phyloP scores from a whole-genome alignment of 495 filamentous ascomycete species.

The Venustampulla echinocandica region DNA sequence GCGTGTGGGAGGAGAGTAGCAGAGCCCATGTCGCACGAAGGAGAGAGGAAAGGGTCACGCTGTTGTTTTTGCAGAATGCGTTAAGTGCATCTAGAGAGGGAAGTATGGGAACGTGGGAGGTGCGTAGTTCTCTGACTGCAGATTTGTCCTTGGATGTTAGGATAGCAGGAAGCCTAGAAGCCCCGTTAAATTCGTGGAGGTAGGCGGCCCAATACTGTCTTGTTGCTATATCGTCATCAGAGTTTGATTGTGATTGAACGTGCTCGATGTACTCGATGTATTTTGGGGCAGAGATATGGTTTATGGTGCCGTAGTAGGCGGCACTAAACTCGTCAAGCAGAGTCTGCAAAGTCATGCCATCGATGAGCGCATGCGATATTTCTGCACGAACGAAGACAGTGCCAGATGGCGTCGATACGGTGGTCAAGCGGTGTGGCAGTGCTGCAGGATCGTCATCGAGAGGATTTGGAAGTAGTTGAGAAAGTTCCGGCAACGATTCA shows the following conservation, averaged over 20 bases:
- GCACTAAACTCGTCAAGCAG: neutral
- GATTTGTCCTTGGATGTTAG: neutral
- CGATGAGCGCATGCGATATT: neutral
- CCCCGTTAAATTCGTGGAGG: too few relatives aligned
- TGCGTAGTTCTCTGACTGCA: neutral
- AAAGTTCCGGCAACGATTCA: neutral
- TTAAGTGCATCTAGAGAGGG: neutral
- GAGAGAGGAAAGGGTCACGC: neutral
- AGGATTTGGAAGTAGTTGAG: neutral
- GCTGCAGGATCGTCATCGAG: neutral
- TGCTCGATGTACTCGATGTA: neutral
- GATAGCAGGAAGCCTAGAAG: neutral
- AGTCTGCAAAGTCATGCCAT: neutral
- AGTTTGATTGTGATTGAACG: neutral
- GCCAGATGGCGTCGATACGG: neutral
- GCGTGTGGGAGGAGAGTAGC: constrained; percentile 42
- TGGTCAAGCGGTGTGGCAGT: neutral
- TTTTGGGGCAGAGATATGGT: neutral
- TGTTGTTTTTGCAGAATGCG: neutral
- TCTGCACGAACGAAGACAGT: neutral
- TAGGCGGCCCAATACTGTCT: constrained; percentile 1
- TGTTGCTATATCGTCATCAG: too few relatives aligned
- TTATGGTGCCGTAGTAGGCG: neutral
- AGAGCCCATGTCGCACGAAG: constrained; percentile 46
- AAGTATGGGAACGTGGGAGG: neutral